These are phyloP conservation scores for Yarrowia divulgata DNA, from an alignment of 805 yeast genomes.

Conservation along the genomic window DNA sequence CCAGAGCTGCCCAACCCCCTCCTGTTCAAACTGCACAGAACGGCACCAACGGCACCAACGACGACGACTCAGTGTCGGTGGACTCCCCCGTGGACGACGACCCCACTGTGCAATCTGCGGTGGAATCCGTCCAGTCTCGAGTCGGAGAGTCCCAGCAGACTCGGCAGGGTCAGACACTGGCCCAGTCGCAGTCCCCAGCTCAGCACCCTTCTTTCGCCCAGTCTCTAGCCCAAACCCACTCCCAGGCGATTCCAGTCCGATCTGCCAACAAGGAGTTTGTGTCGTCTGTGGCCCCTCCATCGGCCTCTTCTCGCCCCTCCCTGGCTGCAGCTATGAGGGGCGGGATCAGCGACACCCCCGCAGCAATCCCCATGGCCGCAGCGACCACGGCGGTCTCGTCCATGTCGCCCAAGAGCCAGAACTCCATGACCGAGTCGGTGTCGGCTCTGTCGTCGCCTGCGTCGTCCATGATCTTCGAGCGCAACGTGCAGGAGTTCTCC, in stretches of 20 bases:
- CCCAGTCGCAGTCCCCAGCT: no score
- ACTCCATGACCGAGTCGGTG: slow-evolving; percentile 36
- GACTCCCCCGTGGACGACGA: slow-evolving; percentile 12
- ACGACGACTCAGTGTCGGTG: slow-evolving; percentile 7
- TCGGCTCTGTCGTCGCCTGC: slow-evolving; percentile 46
- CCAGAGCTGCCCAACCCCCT: not conserved
- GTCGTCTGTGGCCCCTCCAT: not conserved
- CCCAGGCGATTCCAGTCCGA: slow-evolving; percentile 4
- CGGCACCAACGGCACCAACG: not conserved
- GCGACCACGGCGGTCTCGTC: slow-evolving; percentile 15
- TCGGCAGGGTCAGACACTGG: not conserved
- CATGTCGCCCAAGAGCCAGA: slow-evolving; percentile 37
- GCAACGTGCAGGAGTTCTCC: slow-evolving; percentile 67
- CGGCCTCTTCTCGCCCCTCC: slow-evolving; percentile 8
- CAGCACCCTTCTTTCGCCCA: not conserved
- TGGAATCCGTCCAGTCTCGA: slow-evolving; percentile 8
- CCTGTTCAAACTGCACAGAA: not conserved
- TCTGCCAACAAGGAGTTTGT: slow-evolving; percentile 6
- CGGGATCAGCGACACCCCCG: slow-evolving; percentile 1
- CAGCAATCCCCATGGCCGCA: slow-evolving; percentile 20
- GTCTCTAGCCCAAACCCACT: not conserved
- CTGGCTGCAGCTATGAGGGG: slow-evolving; percentile 20
- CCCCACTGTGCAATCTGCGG: not conserved
- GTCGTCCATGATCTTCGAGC: slow-evolving; percentile 66
- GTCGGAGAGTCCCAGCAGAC: slow-evolving; percentile 13